Base-by-base conservation (phyloP, 2,329 filamentous ascomycete species). In the Aaosphaeria arxii region DNA sequence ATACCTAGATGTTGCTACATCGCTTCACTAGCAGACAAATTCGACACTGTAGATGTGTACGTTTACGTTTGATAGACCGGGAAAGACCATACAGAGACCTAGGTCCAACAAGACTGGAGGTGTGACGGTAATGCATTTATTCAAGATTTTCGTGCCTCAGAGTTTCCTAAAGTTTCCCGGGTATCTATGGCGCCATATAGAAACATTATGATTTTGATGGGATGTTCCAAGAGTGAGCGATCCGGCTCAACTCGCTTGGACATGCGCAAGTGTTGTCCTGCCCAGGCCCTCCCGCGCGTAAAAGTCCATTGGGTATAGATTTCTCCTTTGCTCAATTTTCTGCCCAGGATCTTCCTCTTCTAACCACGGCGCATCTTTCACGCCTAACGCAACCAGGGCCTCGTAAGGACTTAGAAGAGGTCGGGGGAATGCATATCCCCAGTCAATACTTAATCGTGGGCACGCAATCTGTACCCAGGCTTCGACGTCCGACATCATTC, bases 391-490 rank as follows among this genome's bases (percentile, higher is more conserved):
- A 32, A 99, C 86, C 50, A 97, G 79, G 5, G 94, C 94, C 74
- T 99, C 94, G 60, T 99, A 96, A 2, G 94, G 92, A 45, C 92
- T 97, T 64, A 99, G 71, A 49, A 99, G 69, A 42, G 94, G 94
- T 42, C 89, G 76, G 1, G 90, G 83, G 66, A 99, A 99, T 1
- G 94, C 94, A 74, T 97, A 97, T 0, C 94, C 94, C 94, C 94
- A 99, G 73, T 99, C 94, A 58, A 99, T 99, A 70, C 92, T 97
- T 67, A 99, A 67, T 43, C 94, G 77, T n/a, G 94, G 94, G 72
- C 94, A 99, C 5, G 94, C 94, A 44, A 99, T 91, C 72, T 99
- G 94, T 36, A 99, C 92, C 94, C 94, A 99, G 61, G 91, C 95
- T 66, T 96, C 92, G 2, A 99, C 89, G 63, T 97, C 92, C 30